A percentile compares a stretch with the other conserved stretches of the same genome.
phyloP scores from a whole-genome alignment of 768 basidiomycete genomes.

The Phylloporus rhodoxanthus region DNA sequence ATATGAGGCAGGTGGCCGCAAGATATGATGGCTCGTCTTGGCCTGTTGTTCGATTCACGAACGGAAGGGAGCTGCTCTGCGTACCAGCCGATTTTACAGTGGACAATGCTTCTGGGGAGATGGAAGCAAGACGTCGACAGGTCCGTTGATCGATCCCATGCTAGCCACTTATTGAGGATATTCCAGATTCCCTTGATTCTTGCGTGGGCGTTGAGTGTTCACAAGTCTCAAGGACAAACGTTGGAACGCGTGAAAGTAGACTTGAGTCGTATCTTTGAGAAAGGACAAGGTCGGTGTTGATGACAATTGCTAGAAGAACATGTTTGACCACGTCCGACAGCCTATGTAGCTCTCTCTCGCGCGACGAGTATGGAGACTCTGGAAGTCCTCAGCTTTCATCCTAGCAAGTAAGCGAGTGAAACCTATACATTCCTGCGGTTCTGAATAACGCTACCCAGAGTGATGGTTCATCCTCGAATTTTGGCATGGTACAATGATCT shows the following conservation, averaged over 20 bases:
- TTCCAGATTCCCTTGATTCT: slow-evolving; percentile 53
- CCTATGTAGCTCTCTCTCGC: slow-evolving; percentile 69
- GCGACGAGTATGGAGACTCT: slow-evolving; percentile 62
- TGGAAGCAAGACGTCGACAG: slow-evolving; percentile 58
- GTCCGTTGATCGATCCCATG: slow-evolving; percentile 28
- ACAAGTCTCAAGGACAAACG: slow-evolving; percentile 90
- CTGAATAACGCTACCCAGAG: slow-evolving; percentile 34
- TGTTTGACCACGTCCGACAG: slow-evolving; percentile 27
- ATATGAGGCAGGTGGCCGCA: slow-evolving; percentile 9
- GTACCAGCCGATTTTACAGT: slow-evolving; percentile 59
- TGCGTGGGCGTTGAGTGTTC: slow-evolving; percentile 85
- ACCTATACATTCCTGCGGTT: not conserved
- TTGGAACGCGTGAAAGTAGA: slow-evolving; percentile 79
- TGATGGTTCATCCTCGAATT: slow-evolving; percentile 60
- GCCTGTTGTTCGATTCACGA: slow-evolving; percentile 59
- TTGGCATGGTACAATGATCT: slow-evolving; percentile 47
- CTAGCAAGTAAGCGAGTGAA: slow-evolving; percentile 42
- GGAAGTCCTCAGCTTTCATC: slow-evolving; percentile 59
- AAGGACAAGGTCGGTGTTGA: slow-evolving; percentile 55
- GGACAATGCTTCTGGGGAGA: slow-evolving; percentile 49
- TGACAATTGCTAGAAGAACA: not conserved
- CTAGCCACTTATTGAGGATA: slow-evolving; percentile 14
- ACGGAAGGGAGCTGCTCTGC: slow-evolving; percentile 41
- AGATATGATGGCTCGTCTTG: slow-evolving; percentile 34
- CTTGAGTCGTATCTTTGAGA: slow-evolving; percentile 70